A percentile compares a stretch with the other conserved stretches of the same genome.
Conservation (phyloP, 1,284 basidiomycete species). For the Apiotrichum mycotoxinovorans region DNA sequence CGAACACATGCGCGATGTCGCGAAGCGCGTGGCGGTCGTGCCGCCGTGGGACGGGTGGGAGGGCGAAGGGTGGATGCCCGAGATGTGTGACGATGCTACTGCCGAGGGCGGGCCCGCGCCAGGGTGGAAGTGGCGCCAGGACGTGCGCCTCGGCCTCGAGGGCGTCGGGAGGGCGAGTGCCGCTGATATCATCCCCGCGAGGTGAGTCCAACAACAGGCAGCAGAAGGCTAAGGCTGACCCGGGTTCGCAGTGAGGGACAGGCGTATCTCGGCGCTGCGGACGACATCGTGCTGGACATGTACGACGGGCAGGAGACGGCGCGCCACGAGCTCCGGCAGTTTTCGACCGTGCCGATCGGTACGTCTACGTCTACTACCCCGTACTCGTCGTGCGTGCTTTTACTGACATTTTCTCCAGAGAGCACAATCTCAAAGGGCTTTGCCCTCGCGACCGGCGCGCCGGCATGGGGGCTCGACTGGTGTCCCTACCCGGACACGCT, state of each 20-base stretch:
- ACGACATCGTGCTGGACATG: constrained; percentile 13
- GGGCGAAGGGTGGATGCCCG: constrained; percentile 48
- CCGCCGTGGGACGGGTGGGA: constrained; percentile 42
- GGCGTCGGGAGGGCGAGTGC: constrained; percentile 25
- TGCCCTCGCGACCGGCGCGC: constrained; percentile 69
- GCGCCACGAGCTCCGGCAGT: constrained; percentile 13
- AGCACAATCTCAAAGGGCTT: constrained; percentile 19
- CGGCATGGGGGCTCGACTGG: constrained; percentile 85
- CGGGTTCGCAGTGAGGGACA: constrained; percentile 30
- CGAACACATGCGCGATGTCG: constrained; percentile 1
- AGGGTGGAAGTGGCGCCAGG: constrained; percentile 31
- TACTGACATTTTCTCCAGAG: constrained; percentile 4
- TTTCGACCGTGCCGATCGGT: constrained; percentile 25
- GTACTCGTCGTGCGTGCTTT: too few relatives aligned
- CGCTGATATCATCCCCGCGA: background rate
- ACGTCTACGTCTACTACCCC: constrained; percentile 1
- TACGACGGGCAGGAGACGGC: constrained; percentile 18
- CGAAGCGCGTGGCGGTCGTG: constrained; percentile 9
- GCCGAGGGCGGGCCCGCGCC: constrained; percentile 2
- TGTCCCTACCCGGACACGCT: constrained; percentile 70
- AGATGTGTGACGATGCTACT: constrained; percentile 25
- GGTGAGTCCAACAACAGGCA: constrained; percentile 4
- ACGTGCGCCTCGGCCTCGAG: constrained; percentile 36
- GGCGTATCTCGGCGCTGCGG: constrained; percentile 23
- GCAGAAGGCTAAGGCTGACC: too few relatives aligned